Percentiles rank a stretch among this genome's conserved stretches.
These are phyloP conservation scores for Podila minutissima DNA, from an alignment of 192 early-diverging fungal species.

Conservation along the genomic window DNA sequence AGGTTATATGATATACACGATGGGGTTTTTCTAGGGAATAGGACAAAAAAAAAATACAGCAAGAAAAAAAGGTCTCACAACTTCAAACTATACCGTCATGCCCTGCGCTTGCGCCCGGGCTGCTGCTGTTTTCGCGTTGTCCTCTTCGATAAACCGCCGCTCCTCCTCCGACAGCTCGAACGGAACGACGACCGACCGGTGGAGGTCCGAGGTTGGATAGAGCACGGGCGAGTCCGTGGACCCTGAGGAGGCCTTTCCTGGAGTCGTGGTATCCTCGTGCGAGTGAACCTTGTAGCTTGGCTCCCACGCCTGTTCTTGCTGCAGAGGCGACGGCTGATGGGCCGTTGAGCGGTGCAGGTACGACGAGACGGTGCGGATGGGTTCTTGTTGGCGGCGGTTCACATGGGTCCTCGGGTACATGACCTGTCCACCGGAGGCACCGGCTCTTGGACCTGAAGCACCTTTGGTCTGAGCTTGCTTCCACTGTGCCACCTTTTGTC, in stretches of 20 bases:
- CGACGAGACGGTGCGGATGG: background rate
- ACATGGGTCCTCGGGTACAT: background rate
- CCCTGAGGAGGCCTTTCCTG: background rate
- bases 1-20: too few species aligned
- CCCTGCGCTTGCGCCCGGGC: too few species aligned
- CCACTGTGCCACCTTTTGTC: slow-evolving; percentile 19
- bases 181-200: slow-evolving; percentile 15
- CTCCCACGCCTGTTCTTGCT: background rate
- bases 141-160: slow-evolving; percentile 40
- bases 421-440: background rate
- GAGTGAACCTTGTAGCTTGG: background rate
- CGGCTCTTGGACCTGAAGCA: background rate
- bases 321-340: background rate
- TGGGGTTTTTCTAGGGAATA: too few species aligned
- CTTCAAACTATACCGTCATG: too few species aligned
- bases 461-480: slow-evolving; percentile 12
- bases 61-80: too few species aligned
- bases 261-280: background rate
- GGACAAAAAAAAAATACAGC: too few species aligned
- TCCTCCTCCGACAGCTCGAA: slow-evolving; percentile 50
- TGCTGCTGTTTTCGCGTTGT: slow-evolving; percentile 34
- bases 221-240: slow-evolving; percentile 16
- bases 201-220: slow-evolving; percentile 40
- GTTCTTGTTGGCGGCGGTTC: background rate
- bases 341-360: background rate